These are phyloP conservation scores for Plectranthus barbatus DNA, from an alignment of 257 asterid species.

Conservation along the genomic window DNA sequence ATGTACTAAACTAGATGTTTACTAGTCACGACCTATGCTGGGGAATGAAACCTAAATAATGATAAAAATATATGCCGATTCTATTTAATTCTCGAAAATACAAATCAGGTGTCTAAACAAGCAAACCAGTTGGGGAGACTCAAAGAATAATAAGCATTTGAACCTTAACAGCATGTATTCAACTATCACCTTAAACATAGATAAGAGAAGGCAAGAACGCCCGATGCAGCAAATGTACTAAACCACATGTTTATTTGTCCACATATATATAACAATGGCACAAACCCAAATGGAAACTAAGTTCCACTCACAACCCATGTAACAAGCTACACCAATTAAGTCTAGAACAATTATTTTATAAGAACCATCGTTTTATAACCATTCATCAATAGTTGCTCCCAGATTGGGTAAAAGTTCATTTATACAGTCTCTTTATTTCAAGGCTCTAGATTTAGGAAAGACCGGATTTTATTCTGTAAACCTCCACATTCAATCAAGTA, in stretches of 20 bases:
- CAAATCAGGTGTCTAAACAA: background rate
- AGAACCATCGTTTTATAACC: no score
- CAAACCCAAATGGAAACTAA: no score
- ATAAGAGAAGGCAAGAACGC: background rate
- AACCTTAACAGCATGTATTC: constrained; percentile 1
- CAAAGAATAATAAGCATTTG: constrained; percentile 17
- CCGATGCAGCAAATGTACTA: background rate
- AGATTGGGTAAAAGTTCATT: no score
- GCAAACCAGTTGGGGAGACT: constrained; percentile 8
- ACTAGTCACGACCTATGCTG: constrained; percentile 65
- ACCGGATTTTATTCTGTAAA: background rate
- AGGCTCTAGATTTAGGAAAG: constrained; percentile 8
- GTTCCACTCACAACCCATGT: no score
- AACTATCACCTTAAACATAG: constrained; percentile 1
- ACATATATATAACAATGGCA: no score
- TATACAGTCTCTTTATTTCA: no score
- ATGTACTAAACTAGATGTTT: background rate
- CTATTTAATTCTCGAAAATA: background rate
- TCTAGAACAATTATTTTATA: no score
- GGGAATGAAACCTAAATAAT: constrained; percentile 84
- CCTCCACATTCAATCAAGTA: constrained; percentile 1
- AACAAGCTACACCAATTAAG: no score
- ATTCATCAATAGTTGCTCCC: no score
- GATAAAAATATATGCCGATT: constrained; percentile 10
- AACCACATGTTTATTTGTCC: background rate